Percentiles rank a stretch among this genome's conserved stretches.
Conservation (phyloP, 2,329 filamentous ascomycete genomes). For the Colletotrichum sp. region DNA sequence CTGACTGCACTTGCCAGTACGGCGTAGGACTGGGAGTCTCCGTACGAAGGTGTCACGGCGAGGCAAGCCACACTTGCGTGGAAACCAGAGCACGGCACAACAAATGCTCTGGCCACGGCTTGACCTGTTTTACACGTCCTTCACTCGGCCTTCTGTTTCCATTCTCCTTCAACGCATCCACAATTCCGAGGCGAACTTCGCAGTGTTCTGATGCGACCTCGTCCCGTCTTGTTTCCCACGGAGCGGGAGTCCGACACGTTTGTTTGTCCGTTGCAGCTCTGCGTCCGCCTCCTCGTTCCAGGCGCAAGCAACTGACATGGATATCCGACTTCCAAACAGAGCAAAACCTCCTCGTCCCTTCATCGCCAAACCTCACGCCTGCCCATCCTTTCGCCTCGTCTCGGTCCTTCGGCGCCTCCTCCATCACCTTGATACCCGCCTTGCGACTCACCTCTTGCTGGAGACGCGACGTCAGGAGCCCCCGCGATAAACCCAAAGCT, state of each 20-base stretch:
- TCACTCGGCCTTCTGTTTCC: not conserved
- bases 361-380: not conserved
- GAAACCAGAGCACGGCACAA: not conserved
- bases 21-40: not conserved
- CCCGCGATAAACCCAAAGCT: not conserved
- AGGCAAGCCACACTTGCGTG: not conserved
- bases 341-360: not conserved
- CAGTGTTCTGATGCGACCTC: not conserved
- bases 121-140: not conserved
- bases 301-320: not conserved
- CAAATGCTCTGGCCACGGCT: not conserved
- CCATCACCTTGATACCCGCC: not conserved
- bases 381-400: not conserved
- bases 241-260: not conserved
- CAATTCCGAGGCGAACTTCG: not conserved
- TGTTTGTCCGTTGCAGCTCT: not conserved
- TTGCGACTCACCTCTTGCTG: not conserved
- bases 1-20: not conserved
- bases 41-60: not conserved
- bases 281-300: not conserved
- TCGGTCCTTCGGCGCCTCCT: not conserved
- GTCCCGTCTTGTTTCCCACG: not conserved
- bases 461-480: not conserved
- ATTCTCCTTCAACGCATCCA: not conserved
- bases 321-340: not conserved